phyloP scores from a whole-genome alignment of 352 stramenopile species.

The Globisporangium perplexum region DNA sequence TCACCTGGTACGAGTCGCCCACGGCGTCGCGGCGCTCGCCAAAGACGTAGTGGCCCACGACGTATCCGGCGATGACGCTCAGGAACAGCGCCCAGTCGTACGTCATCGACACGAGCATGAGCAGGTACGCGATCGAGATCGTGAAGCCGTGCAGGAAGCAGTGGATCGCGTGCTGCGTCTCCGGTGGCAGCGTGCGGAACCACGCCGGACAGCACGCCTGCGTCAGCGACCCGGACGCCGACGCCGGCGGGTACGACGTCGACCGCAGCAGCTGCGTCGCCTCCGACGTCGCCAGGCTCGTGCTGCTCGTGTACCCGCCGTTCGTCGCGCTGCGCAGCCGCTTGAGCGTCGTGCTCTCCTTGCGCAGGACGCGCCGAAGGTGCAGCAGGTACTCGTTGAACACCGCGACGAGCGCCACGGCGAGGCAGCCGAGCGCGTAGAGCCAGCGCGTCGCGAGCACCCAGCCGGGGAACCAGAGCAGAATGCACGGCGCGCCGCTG shows the following conservation, averaged over 20 bases:
- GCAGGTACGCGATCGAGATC: conserved; percentile 68
- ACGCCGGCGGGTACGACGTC: conserved; percentile 19
- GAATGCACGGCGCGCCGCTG: conserved; percentile 35
- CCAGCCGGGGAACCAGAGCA: conserved; percentile 76
- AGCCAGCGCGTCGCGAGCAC: conserved; percentile 46
- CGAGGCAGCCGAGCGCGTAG: conserved; percentile 46
- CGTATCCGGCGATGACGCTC: conserved; percentile 47
- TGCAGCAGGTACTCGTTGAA: conserved; percentile 76
- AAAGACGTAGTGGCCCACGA: conserved; percentile 65
- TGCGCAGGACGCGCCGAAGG: conserved; percentile 53
- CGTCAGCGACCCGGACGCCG: conserved; percentile 19
- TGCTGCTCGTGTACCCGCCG: conserved; percentile 2
- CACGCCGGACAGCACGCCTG: conserved; percentile 34
- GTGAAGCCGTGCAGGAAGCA: conserved; percentile 52
- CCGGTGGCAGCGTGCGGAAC: conserved; percentile 47
- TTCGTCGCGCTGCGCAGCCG: conserved; percentile 10
- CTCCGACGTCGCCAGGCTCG: conserved; percentile 13
- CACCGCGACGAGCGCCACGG: conserved; percentile 48
- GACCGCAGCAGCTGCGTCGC: conserved; percentile 38
- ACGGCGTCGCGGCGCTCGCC: conserved; percentile 53
- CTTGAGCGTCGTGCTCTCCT: conserved; percentile 51
- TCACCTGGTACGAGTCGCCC: conserved; percentile 15
- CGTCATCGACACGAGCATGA: conserved; percentile 80
- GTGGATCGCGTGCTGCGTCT: conserved; percentile 50
- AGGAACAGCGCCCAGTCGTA: conserved; percentile 64